Conservation (phyloP, 1,284 basidiomycete species). For the Sutorius eximius region DNA sequence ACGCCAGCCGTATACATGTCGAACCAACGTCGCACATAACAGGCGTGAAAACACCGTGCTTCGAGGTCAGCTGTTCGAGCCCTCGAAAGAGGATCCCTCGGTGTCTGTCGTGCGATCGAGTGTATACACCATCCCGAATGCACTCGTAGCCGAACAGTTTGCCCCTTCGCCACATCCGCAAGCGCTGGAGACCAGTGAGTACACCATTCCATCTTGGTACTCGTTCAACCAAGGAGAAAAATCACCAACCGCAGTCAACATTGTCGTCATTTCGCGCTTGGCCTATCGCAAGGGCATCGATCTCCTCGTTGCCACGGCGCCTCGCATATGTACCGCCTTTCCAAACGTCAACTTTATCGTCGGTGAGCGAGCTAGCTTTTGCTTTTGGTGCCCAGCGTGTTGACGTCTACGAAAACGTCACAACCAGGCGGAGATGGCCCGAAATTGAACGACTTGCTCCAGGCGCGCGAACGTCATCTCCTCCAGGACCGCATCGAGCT, state of each 20-base stretch:
- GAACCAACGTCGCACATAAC: conserved; percentile 1
- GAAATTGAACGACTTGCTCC: conserved; percentile 91
- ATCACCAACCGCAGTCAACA: conserved; percentile 64
- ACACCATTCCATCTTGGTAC: too few species aligned
- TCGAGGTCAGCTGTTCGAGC: conserved; percentile 71
- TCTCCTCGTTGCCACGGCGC: conserved; percentile 89
- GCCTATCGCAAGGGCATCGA: conserved; percentile 98
- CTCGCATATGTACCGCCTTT: conserved; percentile 82
- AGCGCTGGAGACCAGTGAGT: conserved; percentile 61
- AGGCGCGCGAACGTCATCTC: conserved; percentile 90
- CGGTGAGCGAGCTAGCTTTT: conserved; percentile 47
- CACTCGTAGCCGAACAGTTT: conserved; percentile 88
- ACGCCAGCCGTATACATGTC: not conserved
- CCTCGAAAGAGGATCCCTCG: conserved; percentile 42
- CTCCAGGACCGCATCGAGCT: conserved; percentile 91
- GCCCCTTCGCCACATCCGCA: conserved; percentile 54
- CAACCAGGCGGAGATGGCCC: conserved; percentile 86
- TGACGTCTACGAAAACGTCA: not conserved
- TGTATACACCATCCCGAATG: conserved; percentile 93
- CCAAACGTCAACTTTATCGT: conserved; percentile 88
- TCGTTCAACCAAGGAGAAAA: not conserved
- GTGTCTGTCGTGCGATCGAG: conserved; percentile 53
- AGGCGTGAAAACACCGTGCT: conserved; percentile 95
- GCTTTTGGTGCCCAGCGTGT: not conserved
- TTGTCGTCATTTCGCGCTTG: conserved; percentile 92